phyloP scores from a whole-genome alignment of 139 green algal species.

The Raphidocelis subcapitata region DNA sequence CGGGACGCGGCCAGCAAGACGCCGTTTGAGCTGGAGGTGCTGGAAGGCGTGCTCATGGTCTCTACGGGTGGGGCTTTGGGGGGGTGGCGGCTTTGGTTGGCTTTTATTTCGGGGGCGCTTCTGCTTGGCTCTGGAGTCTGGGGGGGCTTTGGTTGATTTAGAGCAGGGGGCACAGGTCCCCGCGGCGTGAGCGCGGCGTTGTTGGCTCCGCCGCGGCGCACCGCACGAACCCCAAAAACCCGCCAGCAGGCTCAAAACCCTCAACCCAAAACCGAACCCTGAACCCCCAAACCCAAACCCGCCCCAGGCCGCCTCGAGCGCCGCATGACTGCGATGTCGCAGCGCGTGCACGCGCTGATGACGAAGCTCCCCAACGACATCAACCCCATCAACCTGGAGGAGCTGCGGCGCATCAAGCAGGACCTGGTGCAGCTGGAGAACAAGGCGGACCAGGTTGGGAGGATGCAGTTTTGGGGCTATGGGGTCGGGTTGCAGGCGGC shows the following conservation, averaged over 20 bases:
- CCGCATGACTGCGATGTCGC: slow-evolving; percentile 70
- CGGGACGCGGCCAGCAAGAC: slow-evolving; percentile 16
- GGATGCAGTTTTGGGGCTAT: slow-evolving; percentile 1
- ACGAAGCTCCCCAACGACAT: slow-evolving; percentile 83
- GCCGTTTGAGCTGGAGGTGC: slow-evolving; percentile 93
- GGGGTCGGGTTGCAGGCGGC: neutral
- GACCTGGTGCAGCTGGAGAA: slow-evolving; percentile 86
- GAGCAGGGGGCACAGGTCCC: too few relatives aligned
- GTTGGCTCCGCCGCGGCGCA: too few relatives aligned
- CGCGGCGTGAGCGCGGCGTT: too few relatives aligned
- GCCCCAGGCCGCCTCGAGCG: slow-evolving; percentile 76
- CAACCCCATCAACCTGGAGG: slow-evolving; percentile 91
- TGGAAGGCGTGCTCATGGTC: slow-evolving; percentile 89
- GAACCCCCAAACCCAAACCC: neutral
- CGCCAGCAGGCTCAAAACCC: too few relatives aligned
- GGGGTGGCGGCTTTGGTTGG: too few relatives aligned
- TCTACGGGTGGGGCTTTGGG: slow-evolving; percentile 57
- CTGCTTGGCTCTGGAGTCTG: too few relatives aligned
- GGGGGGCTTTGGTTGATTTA: too few relatives aligned
- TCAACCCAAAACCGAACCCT: too few relatives aligned
- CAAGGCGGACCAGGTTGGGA: slow-evolving; percentile 69
- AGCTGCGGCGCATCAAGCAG: slow-evolving; percentile 88
- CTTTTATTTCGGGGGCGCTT: too few relatives aligned
- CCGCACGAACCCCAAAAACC: too few relatives aligned
- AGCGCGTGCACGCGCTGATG: slow-evolving; percentile 66